Percentiles rank a stretch among this genome's conserved stretches.
Evolutionary conservation across 2,329 filamentous ascomycete genomes (phyloP).

Genomic region (Fusarium ambrosium): DNA sequence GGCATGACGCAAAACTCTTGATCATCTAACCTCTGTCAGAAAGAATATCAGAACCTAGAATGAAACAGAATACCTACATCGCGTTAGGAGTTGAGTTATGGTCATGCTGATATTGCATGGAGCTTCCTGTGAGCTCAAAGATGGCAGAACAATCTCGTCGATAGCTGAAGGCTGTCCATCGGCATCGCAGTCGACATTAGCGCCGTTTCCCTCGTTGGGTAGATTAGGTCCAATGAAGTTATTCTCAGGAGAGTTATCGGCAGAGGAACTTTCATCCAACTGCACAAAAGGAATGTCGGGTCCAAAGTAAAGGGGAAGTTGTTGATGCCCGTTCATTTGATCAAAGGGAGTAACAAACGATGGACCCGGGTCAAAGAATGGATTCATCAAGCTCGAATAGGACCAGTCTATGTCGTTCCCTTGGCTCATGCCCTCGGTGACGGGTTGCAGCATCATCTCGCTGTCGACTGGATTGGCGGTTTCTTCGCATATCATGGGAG

Average conservation of each 20-base stretch:
- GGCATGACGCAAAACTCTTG: constrained; percentile 52
- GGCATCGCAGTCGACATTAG: background rate
- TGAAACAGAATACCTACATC: constrained; percentile 1
- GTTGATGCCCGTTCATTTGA: background rate
- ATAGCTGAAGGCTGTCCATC: background rate
- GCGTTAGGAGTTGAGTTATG: constrained; percentile 10
- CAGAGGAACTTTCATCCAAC: constrained; percentile 1
- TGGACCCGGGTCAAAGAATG: constrained; percentile 18
- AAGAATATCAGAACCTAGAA: too few species aligned
- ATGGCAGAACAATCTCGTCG: constrained; percentile 1
- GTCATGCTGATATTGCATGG: constrained; percentile 8
- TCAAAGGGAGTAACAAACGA: constrained; percentile 7
- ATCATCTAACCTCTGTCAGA: constrained; percentile 44
- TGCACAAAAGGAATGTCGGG: constrained; percentile 15
- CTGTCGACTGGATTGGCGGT: background rate
- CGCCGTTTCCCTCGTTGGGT: background rate
- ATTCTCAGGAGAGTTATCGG: constrained; percentile 1
- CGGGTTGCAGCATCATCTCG: background rate
- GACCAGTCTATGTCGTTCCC: constrained; percentile 13
- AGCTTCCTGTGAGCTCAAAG: background rate
- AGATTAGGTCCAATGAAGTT: background rate
- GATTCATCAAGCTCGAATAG: constrained; percentile 19
- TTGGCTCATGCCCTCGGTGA: background rate
- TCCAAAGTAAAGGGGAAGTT: constrained; percentile 19
- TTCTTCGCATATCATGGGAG: constrained; percentile 1